phyloP scores from a whole-genome alignment of 2,329 filamentous ascomycete species.

The Huntiella bhutanensis region DNA sequence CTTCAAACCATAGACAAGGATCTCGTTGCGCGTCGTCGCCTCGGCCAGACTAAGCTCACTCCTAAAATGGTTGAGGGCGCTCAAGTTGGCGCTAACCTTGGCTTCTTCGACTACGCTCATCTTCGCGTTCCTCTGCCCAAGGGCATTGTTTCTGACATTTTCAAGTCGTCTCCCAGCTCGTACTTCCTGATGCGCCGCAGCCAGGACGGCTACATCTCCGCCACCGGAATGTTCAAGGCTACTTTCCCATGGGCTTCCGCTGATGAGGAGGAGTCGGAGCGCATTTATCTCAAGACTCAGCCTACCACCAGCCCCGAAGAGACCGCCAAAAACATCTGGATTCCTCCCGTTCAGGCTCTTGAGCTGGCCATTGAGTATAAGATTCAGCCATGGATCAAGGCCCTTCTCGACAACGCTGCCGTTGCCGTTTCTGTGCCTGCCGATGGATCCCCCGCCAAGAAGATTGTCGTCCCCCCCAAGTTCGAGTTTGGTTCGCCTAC shows the following conservation, averaged over 20 bases:
- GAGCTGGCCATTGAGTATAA: conserved; percentile 71
- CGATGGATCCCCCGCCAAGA: conserved; percentile 50
- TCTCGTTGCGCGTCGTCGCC: conserved; percentile 63
- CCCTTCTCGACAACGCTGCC: conserved; percentile 74
- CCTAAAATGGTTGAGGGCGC: conserved; percentile 54
- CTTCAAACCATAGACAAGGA: conserved; percentile 36
- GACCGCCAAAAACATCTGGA: conserved; percentile 93
- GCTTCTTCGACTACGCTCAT: conserved; percentile 89
- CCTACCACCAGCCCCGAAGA: conserved; percentile 71
- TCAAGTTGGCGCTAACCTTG: conserved; percentile 56
- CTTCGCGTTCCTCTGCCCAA: conserved; percentile 81
- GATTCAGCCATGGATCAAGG: conserved; percentile 72
- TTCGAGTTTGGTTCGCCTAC: conserved; percentile 32
- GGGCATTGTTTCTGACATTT: conserved; percentile 82
- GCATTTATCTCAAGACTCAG: conserved; percentile 68
- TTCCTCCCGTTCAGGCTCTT: conserved; percentile 65
- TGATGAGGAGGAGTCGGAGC: conserved; percentile 55
- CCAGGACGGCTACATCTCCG: conserved; percentile 66
- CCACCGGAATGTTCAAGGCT: conserved; percentile 84
- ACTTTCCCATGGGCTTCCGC: conserved; percentile 62
- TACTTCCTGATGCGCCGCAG: conserved; percentile 95
- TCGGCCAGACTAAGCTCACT: conserved; percentile 81
- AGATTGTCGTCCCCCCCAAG: conserved; percentile 63
- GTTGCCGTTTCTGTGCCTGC: conserved; percentile 39
- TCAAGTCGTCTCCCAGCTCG: conserved; percentile 70